Evolutionary conservation across 73 alveolate species (phyloP), one percentile per base, ranked within the genome.

Genomic region (Uronychia setigera): DNA sequence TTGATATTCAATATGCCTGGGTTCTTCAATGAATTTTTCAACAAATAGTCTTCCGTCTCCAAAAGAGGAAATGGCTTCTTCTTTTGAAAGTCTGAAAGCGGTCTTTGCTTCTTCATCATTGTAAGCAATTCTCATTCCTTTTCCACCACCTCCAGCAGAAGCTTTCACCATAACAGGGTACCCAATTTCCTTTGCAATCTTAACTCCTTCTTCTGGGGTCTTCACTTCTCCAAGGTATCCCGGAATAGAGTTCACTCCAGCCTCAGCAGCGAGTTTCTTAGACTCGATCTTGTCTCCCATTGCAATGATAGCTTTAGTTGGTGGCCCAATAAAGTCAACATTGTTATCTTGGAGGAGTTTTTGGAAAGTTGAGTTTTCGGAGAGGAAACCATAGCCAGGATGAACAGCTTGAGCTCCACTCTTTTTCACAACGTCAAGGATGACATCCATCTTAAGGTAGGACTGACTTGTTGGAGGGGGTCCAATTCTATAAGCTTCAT

Each of bases 341-440:
- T 58, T 80, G 79, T 90, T 81, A n/a, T 93, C 95, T 67, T 85
- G 92, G 60, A 93, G 86, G 80, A 80, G 79, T 81, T 89, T 83
- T 83, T 83, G 84, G 95, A 93, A 93, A 14, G 26, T 67, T 34
- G 91, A 84, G 88, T 93, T 93, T 79, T 97, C 99, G 1, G 98
- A 94, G 35, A 97, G 88, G 94, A 97, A 97, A 84, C 99, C 99
- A 81, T 96, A 97, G 76, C 99, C 99, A 0, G 99, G 99, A 87
- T 97, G 99, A 76, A 97, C 97, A 28, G 99, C 99, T 74, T 94
- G 83, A 59, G 97, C 91, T 25, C 97, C 96, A 31, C 95, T 88
- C 75, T 82, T 46, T 91, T 93, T 91, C 83, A 92, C 96, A 31
- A 92, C 92, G 19, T 92, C 98, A 13, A 95, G 84, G 84, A 95